Conservation (phyloP, 1,284 basidiomycete species). For the Ceratobasidium sp. region DNA sequence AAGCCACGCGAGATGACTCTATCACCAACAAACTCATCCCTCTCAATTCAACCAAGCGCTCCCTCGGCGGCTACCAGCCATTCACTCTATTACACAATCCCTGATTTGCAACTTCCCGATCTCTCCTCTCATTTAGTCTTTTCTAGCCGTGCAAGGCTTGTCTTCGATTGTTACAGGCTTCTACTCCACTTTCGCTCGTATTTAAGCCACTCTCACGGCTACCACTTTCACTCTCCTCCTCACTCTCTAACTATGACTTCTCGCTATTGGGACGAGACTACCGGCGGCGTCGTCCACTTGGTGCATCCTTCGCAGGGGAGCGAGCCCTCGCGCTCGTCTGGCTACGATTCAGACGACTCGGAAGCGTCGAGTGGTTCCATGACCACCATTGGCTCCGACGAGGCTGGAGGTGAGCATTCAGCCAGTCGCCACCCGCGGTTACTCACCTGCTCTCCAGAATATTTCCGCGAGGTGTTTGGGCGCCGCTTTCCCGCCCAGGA, state of each 20-base stretch:
- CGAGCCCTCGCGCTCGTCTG: slow-evolving; percentile 37
- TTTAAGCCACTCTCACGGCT: neutral
- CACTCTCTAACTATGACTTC: slow-evolving; percentile 12
- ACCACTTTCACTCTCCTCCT: neutral
- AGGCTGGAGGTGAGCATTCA: slow-evolving; percentile 44
- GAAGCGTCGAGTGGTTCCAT: slow-evolving; percentile 39
- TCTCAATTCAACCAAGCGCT: slow-evolving; percentile 20
- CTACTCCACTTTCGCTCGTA: neutral
- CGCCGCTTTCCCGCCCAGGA: slow-evolving; percentile 43
- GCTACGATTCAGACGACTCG: slow-evolving; percentile 34
- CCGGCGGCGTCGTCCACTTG: slow-evolving; percentile 12
- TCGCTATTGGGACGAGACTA: slow-evolving; percentile 29
- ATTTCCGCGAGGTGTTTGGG: slow-evolving; percentile 44
- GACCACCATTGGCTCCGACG: slow-evolving; percentile 46
- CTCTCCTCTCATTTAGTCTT: slow-evolving; percentile 5
- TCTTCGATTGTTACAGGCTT: slow-evolving; percentile 10
- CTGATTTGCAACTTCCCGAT: slow-evolving; percentile 34
- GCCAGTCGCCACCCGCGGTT: neutral
- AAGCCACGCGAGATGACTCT: slow-evolving; percentile 42
- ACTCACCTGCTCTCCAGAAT: slow-evolving; percentile 36
- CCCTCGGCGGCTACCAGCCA: slow-evolving; percentile 4
- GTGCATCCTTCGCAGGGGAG: slow-evolving; percentile 27
- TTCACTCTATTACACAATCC: slow-evolving; percentile 23
- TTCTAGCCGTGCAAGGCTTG: neutral
- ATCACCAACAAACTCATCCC: slow-evolving; percentile 23